Evolutionary conservation across 805 yeast species (phyloP).

Genomic region (Myxozyma lipomycoides): DNA sequence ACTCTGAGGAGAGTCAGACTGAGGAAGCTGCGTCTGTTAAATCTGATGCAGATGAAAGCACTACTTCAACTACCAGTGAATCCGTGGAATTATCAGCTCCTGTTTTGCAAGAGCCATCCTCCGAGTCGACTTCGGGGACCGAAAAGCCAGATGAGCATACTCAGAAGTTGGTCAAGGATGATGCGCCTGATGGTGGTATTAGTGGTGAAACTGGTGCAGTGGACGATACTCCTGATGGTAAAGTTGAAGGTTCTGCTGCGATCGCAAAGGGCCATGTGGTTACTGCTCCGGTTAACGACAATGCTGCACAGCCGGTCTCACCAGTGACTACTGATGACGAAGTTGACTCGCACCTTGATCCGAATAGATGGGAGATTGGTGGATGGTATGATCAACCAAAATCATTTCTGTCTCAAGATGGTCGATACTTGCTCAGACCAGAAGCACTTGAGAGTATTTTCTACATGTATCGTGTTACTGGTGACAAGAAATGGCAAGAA

Average conservation of each 20-base stretch:
- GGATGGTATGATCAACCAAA: conserved; percentile 29
- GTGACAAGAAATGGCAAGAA: conserved; percentile 54
- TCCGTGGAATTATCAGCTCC: no score
- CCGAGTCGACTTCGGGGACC: no score
- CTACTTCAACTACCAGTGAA: no score
- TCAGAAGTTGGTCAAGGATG: not conserved
- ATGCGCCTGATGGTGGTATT: not conserved
- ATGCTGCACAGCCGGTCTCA: not conserved
- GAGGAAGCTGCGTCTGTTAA: no score
- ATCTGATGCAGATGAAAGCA: no score
- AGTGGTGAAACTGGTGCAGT: not conserved
- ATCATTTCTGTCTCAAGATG: conserved; percentile 25
- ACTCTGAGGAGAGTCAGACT: no score
- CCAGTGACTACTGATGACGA: not conserved
- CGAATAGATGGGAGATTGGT: conserved; percentile 11
- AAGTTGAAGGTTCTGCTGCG: not conserved
- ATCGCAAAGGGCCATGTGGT: not conserved
- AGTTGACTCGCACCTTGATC: not conserved
- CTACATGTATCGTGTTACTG: conserved; percentile 57
- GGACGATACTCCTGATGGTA: not conserved
- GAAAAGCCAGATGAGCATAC: no score
- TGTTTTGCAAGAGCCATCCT: no score
- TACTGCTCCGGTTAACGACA: not conserved
- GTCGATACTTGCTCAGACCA: conserved; percentile 50
- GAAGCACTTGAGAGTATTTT: conserved; percentile 60